These are phyloP conservation scores for Paulownia fortunei DNA, from an alignment of 257 asterid species.

Conservation along the genomic window DNA sequence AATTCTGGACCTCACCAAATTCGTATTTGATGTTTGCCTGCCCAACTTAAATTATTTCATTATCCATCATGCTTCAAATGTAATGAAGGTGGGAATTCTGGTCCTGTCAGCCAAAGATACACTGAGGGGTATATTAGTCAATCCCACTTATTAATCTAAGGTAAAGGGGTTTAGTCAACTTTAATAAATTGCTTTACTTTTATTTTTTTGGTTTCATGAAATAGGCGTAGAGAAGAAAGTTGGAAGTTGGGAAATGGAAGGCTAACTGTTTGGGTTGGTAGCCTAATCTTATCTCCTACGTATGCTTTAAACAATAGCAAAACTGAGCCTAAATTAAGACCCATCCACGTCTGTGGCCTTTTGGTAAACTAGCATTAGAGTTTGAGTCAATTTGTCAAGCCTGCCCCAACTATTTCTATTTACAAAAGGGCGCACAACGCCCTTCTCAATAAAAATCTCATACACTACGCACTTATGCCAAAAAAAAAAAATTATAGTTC, in stretches of 20 bases:
- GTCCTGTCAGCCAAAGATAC: not conserved
- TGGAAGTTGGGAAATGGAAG: conserved; percentile 58
- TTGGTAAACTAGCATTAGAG: conserved; percentile 44
- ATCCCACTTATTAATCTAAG: not conserved
- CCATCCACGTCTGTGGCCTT: conserved; percentile 38
- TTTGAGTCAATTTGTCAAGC: conserved; percentile 47
- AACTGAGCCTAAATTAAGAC: conserved; percentile 5
- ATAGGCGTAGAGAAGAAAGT: conserved; percentile 32
- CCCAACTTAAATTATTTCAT: not conserved
- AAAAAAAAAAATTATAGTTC: too few species aligned
- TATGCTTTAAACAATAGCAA: conserved; percentile 13
- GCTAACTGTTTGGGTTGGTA: conserved; percentile 65
- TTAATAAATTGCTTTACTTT: not conserved
- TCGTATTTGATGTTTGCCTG: conserved; percentile 31
- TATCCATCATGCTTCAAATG: conserved; percentile 17
- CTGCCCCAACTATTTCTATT: conserved; percentile 52
- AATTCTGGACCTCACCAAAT: conserved; percentile 38
- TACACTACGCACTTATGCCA: not conserved
- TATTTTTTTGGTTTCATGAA: not conserved
- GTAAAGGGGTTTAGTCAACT: conserved; percentile 35
- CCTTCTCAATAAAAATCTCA: not conserved
- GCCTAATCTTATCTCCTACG: conserved; percentile 66
- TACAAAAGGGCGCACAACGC: not conserved
- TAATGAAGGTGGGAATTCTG: conserved; percentile 17
- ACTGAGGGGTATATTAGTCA: conserved; percentile 24